Evolutionary conservation across 2,329 filamentous ascomycete species (phyloP), one percentile per base, ranked within the genome.

Genomic region (Periconia sp.): DNA sequence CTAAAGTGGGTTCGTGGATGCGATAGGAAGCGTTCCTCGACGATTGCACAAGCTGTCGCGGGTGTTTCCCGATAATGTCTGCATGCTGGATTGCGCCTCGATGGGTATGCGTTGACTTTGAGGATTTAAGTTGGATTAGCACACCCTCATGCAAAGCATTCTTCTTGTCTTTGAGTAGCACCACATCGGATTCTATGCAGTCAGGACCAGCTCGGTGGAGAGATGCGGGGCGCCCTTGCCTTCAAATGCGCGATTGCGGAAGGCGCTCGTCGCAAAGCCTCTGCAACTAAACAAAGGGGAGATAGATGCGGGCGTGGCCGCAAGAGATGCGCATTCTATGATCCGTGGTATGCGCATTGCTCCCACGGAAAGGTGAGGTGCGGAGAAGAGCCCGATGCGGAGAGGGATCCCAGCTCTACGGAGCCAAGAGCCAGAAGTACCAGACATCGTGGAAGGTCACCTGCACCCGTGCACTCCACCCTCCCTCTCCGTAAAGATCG

Each of bases 1-100:
- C 84, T 43, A 94, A 72, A 0, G 85, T 85, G 12, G 88, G 86
- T 50, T 83, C 79, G 40, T 81, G 79, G 28, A 89, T 60, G 46
- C 83, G 75, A 45, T 81, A 82, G 4, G 75, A 62, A 48, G 54
- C 55, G 65, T 77, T 78, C 60, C 76, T 79, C 49, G 72, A 76
- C 33, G 84, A 80, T 25, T 70, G 65, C 9, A 89, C 72, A n/a
- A 77, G 59, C 52, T 87, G 83, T 48, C 86, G 78, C 4, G 80
- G 65, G 28, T 71, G 69, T 49, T 78, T 81, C 26, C 86, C 87
- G 57, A 92, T 86, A 42, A 91, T 80, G 25, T 83, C 77, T 38
- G 71, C 66, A 39, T 81, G 78, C 0, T 65, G 49, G 9, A 86
- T 57, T 0, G 61, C 61, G 5, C 81, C 80, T 23, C 74, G 74